phyloP scores from a whole-genome alignment of 2,329 filamentous ascomycete species.

The Atkinsonella hypoxylon region DNA sequence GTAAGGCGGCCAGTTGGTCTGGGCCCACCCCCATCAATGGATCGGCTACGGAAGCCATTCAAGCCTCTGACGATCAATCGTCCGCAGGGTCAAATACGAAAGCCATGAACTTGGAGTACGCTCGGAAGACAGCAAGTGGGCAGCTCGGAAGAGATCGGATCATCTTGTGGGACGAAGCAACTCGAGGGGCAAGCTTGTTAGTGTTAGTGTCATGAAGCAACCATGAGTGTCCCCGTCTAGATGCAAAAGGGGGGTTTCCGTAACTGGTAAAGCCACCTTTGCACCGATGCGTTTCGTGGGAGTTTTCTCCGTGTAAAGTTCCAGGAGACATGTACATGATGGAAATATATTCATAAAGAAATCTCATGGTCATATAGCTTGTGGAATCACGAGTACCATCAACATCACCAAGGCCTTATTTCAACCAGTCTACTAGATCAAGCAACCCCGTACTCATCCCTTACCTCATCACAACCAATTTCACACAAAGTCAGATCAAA shows the following conservation, averaged over 20 bases:
- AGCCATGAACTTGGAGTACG: not conserved
- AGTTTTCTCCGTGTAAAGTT: not conserved
- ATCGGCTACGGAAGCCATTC: slow-evolving; percentile 41
- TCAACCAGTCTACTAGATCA: not conserved
- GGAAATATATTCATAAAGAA: not conserved
- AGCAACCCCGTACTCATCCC: no score
- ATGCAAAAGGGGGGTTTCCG: not conserved
- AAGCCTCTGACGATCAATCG: slow-evolving; percentile 43
- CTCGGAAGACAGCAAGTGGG: not conserved
- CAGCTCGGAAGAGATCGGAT: not conserved
- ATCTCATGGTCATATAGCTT: not conserved
- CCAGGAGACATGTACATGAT: not conserved
- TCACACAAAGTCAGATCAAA: no score
- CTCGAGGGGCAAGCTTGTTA: no score
- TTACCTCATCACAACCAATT: slow-evolving; percentile 11
- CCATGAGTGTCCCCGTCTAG: not conserved
- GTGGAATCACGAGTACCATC: not conserved
- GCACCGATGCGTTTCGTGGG: slow-evolving; percentile 14
- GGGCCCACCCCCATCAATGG: slow-evolving; percentile 35
- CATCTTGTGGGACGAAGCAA: not conserved
- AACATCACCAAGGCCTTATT: slow-evolving; percentile 2
- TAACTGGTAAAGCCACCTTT: slow-evolving; percentile 6
- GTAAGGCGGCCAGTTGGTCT: slow-evolving; percentile 34
- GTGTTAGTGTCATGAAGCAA: not conserved
- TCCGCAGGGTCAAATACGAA: slow-evolving; percentile 15